Conservation (phyloP, 2,329 filamentous ascomycete species). For the Fusarium penzigii region DNA sequence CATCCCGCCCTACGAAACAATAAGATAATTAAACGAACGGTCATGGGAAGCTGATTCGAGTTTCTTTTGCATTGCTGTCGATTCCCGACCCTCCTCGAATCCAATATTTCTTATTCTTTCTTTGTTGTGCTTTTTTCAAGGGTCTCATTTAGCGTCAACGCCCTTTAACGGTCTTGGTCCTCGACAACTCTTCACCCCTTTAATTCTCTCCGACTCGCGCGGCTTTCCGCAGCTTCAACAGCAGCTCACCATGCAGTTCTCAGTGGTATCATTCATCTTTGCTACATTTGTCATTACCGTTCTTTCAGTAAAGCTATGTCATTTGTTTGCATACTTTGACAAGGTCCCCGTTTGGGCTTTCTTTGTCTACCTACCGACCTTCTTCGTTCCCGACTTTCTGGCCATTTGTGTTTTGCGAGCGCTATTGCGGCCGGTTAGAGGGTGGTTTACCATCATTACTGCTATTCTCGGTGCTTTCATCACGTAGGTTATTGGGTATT, state of each 20-base stretch:
- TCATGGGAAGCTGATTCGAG: too few species aligned
- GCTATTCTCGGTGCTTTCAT: background rate
- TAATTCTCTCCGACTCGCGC: too few species aligned
- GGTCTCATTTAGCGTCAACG: too few species aligned
- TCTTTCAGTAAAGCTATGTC: slow-evolving; percentile 24
- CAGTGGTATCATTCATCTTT: slow-evolving; percentile 19
- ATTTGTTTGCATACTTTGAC: slow-evolving; percentile 20
- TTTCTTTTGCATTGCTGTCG: too few species aligned
- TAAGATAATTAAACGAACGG: too few species aligned
- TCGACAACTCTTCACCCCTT: too few species aligned
- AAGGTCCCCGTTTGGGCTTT: slow-evolving; percentile 21
- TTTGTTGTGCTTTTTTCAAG: too few species aligned
- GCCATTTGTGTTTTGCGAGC: slow-evolving; percentile 19
- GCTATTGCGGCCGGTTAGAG: slow-evolving; percentile 21
- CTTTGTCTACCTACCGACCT: slow-evolving; percentile 28
- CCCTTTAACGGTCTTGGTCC: too few species aligned
- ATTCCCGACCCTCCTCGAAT: too few species aligned
- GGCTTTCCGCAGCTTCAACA: too few species aligned
- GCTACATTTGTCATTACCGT: slow-evolving; percentile 27
- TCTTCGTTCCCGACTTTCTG: slow-evolving; percentile 25
- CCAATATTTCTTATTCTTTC: too few species aligned
- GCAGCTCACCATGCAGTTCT: background rate
- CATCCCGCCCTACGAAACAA: too few species aligned
- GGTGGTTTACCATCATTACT: slow-evolving; percentile 15
- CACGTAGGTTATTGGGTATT: background rate